These are phyloP conservation scores for Rheum nobile DNA, from an alignment of 148 eudicot species.

Conservation along the genomic window DNA sequence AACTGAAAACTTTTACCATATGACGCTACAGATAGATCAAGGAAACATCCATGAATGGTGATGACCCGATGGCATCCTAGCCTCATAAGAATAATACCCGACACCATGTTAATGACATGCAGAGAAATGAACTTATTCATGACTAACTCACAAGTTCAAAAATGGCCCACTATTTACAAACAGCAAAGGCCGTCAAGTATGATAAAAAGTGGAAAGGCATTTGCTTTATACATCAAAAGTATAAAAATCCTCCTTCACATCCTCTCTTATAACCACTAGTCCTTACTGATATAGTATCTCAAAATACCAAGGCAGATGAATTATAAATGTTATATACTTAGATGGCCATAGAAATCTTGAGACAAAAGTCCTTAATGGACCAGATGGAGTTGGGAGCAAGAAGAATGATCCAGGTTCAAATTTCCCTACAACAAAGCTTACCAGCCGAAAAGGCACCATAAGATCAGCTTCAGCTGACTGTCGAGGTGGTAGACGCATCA, in stretches of 20 bases:
- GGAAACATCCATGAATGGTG: not conserved
- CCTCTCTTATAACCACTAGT: not conserved
- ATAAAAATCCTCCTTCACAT: not conserved
- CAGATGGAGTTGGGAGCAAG: not conserved
- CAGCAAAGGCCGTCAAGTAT: not conserved
- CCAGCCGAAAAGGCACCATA: slow-evolving; percentile 98
- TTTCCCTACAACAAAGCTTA: slow-evolving; percentile 12
- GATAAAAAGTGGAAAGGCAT: not conserved
- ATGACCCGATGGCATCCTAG: not conserved
- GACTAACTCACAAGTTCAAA: not conserved
- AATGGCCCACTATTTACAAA: not conserved
- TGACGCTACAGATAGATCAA: not conserved
- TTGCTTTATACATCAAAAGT: not conserved
- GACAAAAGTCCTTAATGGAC: not conserved
- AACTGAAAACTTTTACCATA: not conserved
- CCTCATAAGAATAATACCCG: not conserved
- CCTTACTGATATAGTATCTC: not conserved
- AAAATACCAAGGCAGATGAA: not conserved
- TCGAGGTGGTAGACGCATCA: slow-evolving; percentile 98
- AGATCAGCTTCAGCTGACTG: slow-evolving; percentile 99
- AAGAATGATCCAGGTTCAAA: not conserved
- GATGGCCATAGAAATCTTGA: not conserved
- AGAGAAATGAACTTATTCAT: not conserved
- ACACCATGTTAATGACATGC: not conserved
- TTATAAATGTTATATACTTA: not conserved